Evolutionary conservation across 805 yeast species (phyloP).

Genomic region (Suhomyces tanzawaensis): DNA sequence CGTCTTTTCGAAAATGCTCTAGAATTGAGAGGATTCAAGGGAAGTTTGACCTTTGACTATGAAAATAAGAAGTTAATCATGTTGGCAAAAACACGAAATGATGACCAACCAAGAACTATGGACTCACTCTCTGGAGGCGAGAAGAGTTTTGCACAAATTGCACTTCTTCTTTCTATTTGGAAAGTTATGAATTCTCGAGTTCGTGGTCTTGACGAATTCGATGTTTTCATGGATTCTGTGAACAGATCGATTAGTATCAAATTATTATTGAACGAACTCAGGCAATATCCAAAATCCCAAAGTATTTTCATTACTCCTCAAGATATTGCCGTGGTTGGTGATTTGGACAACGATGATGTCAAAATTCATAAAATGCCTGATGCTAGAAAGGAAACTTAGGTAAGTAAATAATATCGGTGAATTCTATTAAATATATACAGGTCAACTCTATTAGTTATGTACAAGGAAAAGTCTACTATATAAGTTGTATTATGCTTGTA

Average conservation of each 20-base stretch:
- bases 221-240: constrained; percentile 95
- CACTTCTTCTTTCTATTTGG: constrained; percentile 88
- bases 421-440: neutral
- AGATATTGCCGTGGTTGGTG: constrained; percentile 73
- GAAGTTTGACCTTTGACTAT: constrained; percentile 65
- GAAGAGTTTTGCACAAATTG: constrained; percentile 88
- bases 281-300: constrained; percentile 67
- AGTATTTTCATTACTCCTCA: constrained; percentile 94
- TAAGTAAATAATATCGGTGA: neutral
- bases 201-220: constrained; percentile 93
- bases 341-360: constrained; percentile 51
- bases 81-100: constrained; percentile 60
- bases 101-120: constrained; percentile 60
- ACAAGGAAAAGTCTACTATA: too few species aligned
- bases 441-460: too few species aligned
- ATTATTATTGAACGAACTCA: constrained; percentile 66
- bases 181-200: constrained; percentile 83
- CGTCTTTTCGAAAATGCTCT: constrained; percentile 56
- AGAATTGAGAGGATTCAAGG: constrained; percentile 68
- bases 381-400: constrained; percentile 25
- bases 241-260: constrained; percentile 78
- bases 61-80: constrained; percentile 49
- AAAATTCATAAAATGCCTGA: constrained; percentile 58
- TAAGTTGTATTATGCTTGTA: too few species aligned
- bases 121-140: constrained; percentile 95